phyloP scores from a whole-genome alignment of 345 rosid genomes.

The Balakata baccata region DNA sequence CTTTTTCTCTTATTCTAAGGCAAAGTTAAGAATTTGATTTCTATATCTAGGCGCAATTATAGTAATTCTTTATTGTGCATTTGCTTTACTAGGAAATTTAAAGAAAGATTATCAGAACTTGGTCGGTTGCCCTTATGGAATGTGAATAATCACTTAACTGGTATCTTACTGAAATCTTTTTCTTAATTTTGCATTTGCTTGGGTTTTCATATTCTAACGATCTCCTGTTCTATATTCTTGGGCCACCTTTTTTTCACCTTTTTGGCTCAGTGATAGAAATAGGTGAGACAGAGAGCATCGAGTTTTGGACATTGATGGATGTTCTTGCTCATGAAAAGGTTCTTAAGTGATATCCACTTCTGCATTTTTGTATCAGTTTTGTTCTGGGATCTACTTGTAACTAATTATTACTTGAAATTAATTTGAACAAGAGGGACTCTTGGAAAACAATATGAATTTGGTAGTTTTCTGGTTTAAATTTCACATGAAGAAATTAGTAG shows the following conservation, averaged over 20 bases:
- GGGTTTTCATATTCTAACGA: background rate
- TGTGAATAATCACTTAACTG: conserved; percentile 1
- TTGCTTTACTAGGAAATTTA: conserved; percentile 7
- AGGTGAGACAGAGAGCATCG: background rate
- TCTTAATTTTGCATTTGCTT: background rate
- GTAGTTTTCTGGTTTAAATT: too few species aligned
- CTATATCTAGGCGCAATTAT: background rate
- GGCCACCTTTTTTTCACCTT: background rate
- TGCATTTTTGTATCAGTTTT: background rate
- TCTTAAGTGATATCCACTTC: background rate
- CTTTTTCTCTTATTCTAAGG: background rate
- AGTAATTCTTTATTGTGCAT: background rate
- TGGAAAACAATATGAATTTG: background rate
- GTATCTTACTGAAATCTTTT: conserved; percentile 3
- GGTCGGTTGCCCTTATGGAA: conserved; percentile 6
- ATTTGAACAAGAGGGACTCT: background rate
- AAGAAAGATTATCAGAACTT: background rate
- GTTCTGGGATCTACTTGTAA: background rate
- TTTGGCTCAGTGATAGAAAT: conserved; percentile 7
- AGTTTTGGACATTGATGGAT: conserved; percentile 15
- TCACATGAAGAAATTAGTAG: too few species aligned
- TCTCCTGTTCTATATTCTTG: background rate
- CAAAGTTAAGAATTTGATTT: background rate
- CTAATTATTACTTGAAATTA: background rate
- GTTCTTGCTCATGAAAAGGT: background rate